Percentiles rank a stretch among this genome's conserved stretches.
Evolutionary conservation across 2,329 filamentous ascomycete genomes (phyloP).

Genomic region (Fusarium tricinctum): DNA sequence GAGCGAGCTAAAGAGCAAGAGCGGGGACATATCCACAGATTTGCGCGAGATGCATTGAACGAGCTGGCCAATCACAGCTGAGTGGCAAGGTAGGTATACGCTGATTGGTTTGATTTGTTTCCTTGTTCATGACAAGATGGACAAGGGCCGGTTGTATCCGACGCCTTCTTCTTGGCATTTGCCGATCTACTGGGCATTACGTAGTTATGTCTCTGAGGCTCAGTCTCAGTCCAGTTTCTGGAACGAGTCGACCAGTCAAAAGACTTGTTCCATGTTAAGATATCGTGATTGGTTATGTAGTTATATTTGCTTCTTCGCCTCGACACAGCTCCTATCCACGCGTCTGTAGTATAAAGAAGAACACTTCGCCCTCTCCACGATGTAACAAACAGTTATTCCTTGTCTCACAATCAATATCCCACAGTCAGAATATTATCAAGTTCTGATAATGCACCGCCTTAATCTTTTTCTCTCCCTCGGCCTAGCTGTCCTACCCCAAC

Average conservation of each 20-base stretch:
- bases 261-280: rapidly evolving
- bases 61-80: neutral
- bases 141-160: too few species aligned
- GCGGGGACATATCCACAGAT: neutral
- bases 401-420: neutral
- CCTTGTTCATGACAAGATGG: too few species aligned
- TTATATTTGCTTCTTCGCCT: neutral
- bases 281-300: rapidly evolving
- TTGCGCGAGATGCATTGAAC: neutral
- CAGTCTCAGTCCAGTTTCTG: neutral
- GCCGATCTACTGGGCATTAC: too few species aligned
- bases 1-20: neutral
- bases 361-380: rapidly evolving
- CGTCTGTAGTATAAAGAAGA: neutral
- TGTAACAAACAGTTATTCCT: too few species aligned
- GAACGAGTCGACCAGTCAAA: neutral
- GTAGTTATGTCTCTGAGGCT: neutral
- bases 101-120: neutral
- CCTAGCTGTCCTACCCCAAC: neutral
- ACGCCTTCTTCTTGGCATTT: too few species aligned
- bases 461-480: neutral
- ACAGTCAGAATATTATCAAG: neutral
- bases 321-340: too few species aligned
- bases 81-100: rapidly evolving
- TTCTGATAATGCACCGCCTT: neutral